phyloP scores from a whole-genome alignment of 2,329 filamentous ascomycete species.

The Teratosphaeriaceae sp. region DNA sequence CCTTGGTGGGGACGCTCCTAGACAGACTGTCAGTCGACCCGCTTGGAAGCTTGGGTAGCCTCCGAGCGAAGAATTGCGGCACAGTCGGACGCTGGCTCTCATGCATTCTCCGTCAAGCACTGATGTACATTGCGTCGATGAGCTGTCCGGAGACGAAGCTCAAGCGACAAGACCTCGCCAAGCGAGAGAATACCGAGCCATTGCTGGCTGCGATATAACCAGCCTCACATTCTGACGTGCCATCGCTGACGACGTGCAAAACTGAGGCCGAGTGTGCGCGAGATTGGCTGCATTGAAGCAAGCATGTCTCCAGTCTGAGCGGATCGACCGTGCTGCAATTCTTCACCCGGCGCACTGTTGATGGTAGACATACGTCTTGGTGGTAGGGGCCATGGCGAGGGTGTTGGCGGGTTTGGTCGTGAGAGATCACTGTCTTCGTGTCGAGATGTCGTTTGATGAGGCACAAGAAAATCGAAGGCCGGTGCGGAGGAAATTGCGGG shows the following conservation, averaged over 20 bases:
- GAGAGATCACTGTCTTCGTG: constrained; percentile 28
- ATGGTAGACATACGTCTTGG: constrained; percentile 51
- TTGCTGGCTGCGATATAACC: constrained; percentile 17
- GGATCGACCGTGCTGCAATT: constrained; percentile 72
- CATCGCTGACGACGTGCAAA: constrained; percentile 30
- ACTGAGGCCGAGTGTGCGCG: constrained; percentile 25
- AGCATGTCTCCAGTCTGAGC: constrained; percentile 64
- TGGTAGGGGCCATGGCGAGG: constrained; percentile 49
- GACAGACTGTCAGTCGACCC: constrained; percentile 59
- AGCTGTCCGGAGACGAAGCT: constrained; percentile 30
- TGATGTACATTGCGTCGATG: constrained; percentile 64
- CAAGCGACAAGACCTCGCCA: constrained; percentile 25
- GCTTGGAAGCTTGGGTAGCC: constrained; percentile 54
- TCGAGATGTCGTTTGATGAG: too few species aligned
- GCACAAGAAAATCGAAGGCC: neutral
- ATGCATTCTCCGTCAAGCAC: constrained; percentile 31
- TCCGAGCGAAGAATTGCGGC: constrained; percentile 88
- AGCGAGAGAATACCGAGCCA: constrained; percentile 21
- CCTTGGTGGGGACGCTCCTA: constrained; percentile 81
- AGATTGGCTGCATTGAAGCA: constrained; percentile 15
- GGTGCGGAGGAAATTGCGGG: too few species aligned
- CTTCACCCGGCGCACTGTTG: constrained; percentile 35
- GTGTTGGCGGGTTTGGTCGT: constrained; percentile 24
- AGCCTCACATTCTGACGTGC: constrained; percentile 30
- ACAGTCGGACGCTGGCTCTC: constrained; percentile 69